phyloP scores from a whole-genome alignment of 768 basidiomycete species.

The Russula griseocarnosa region DNA sequence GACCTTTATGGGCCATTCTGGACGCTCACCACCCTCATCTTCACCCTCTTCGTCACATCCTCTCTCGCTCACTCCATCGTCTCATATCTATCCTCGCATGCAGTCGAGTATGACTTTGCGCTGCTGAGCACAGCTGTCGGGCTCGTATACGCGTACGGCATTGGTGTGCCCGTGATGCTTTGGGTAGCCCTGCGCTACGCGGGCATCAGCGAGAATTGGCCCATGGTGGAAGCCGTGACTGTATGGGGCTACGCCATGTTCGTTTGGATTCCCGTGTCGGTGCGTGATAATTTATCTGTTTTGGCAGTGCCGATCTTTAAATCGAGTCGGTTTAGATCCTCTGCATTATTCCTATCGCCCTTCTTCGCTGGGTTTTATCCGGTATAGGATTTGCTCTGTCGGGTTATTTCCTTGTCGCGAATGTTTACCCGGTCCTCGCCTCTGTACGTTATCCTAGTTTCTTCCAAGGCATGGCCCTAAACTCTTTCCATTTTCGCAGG shows the following conservation, averaged over 20 bases:
- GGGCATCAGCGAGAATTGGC: conserved; percentile 81
- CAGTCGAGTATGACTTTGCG: conserved; percentile 81
- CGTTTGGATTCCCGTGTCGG: conserved; percentile 85
- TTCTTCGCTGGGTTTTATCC: conserved; percentile 79
- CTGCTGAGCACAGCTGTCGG: conserved; percentile 78
- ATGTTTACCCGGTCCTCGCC: conserved; percentile 87
- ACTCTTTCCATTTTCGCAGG: conserved; percentile 40
- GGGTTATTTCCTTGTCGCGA: conserved; percentile 78
- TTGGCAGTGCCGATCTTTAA: no score
- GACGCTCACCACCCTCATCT: conserved; percentile 93
- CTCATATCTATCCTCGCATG: conserved; percentile 70
- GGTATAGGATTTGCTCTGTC: conserved; percentile 71
- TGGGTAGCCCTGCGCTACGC: conserved; percentile 85
- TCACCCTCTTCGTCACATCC: conserved; percentile 89
- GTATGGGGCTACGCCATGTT: conserved; percentile 82
- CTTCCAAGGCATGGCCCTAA: background rate
- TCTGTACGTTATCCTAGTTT: conserved; percentile 48
- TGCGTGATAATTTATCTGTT: conserved; percentile 40
- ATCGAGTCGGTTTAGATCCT: conserved; percentile 49
- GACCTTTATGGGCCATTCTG: conserved; percentile 94
- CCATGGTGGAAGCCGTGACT: conserved; percentile 74
- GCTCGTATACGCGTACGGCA: conserved; percentile 83
- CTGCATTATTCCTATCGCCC: conserved; percentile 79
- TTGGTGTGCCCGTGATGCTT: conserved; percentile 73
- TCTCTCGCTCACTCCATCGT: conserved; percentile 86